Evolutionary conservation across 2,329 filamentous ascomycete species (phyloP).

Genomic region (Aspergillus spinulosporus): DNA sequence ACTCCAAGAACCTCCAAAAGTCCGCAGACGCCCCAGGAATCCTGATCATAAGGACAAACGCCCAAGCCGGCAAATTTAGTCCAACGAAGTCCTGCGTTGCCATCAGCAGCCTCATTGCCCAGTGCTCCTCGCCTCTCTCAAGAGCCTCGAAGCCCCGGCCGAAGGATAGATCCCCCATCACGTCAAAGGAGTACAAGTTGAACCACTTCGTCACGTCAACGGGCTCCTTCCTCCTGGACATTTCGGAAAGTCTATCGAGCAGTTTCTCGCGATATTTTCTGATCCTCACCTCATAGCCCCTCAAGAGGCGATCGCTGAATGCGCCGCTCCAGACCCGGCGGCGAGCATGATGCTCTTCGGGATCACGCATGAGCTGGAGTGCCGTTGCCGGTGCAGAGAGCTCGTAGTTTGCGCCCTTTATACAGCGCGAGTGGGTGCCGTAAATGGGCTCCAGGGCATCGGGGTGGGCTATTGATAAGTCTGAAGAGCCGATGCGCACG

Average conservation of each 20-base stretch:
- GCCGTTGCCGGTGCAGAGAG: constrained; percentile 33
- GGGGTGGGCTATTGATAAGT: constrained; percentile 40
- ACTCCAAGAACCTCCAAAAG: constrained; percentile 12
- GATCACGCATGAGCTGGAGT: constrained; percentile 43
- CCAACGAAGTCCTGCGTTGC: constrained; percentile 29
- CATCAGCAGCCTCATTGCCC: constrained; percentile 39
- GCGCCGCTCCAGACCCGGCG: constrained; percentile 44
- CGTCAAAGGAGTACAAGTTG: constrained; percentile 20
- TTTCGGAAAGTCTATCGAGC: constrained; percentile 31
- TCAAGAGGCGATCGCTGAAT: constrained; percentile 44
- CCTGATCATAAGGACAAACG: neutral
- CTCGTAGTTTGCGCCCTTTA: constrained; percentile 47
- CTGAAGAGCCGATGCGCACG: constrained; percentile 38
- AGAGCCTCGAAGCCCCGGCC: constrained; percentile 12
- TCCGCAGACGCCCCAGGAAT: constrained; percentile 1
- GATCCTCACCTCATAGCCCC: constrained; percentile 45
- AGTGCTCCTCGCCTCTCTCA: constrained; percentile 29
- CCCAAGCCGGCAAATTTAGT: constrained; percentile 17
- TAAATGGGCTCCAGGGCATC: constrained; percentile 42
- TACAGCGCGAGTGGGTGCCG: constrained; percentile 40
- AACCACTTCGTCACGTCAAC: constrained; percentile 45
- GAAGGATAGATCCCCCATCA: constrained; percentile 22
- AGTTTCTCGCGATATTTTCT: constrained; percentile 39
- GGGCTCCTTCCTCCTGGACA: constrained; percentile 20
- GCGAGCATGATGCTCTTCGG: constrained; percentile 40